phyloP scores from a whole-genome alignment of 768 basidiomycete genomes.

The Termitomyces sp. region DNA sequence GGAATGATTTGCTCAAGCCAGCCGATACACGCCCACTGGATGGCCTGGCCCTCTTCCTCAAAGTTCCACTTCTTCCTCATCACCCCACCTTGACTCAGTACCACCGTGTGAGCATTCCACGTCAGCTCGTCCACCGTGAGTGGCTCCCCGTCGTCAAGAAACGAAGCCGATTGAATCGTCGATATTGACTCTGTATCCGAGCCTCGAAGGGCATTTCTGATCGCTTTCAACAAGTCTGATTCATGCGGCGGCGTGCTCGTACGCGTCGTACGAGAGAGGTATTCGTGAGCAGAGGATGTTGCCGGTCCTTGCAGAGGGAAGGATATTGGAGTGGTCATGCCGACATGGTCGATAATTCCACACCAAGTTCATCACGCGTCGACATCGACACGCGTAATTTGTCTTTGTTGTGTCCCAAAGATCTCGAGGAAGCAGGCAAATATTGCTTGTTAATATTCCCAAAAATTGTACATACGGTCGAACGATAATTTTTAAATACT shows the following conservation, averaged over 20 bases:
- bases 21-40: constrained; percentile 80
- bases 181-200: constrained; percentile 37
- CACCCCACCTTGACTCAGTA: constrained; percentile 62
- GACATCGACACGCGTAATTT: constrained; percentile 6
- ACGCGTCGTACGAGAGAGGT: constrained; percentile 27
- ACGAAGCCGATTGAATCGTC: constrained; percentile 36
- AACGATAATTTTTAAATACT: not conserved
- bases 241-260: constrained; percentile 21
- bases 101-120: constrained; percentile 63
- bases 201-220: constrained; percentile 56
- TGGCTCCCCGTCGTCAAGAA: constrained; percentile 32
- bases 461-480: constrained; percentile 9
- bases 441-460: not conserved
- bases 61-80: constrained; percentile 75
- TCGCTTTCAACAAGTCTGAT: constrained; percentile 47
- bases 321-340: constrained; percentile 18
- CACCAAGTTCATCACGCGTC: constrained; percentile 4
- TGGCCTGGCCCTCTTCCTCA: constrained; percentile 59
- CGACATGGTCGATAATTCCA: constrained; percentile 5
- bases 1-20: constrained; percentile 51
- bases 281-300: constrained; percentile 38
- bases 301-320: constrained; percentile 38
- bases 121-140: constrained; percentile 59
- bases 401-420: not conserved
- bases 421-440: not conserved